These are phyloP conservation scores for Corynespora cassiicola DNA, from an alignment of 2,329 filamentous ascomycete species.

Conservation along the genomic window DNA sequence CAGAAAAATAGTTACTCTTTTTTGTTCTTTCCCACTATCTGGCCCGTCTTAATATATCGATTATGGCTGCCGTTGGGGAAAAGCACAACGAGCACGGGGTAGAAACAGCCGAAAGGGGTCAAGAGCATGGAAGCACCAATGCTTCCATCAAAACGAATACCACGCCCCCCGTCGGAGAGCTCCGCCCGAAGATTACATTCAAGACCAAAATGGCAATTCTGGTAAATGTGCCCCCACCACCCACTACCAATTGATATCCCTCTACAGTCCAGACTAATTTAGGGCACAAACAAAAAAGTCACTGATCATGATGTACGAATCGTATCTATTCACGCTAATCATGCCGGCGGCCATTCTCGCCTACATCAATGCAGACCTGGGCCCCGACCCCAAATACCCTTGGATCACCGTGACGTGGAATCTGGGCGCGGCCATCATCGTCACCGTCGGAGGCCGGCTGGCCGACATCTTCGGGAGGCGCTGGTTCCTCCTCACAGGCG, in stretches of 20 bases:
- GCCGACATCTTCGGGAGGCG: slow-evolving; percentile 30
- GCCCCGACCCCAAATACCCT: slow-evolving; percentile 40
- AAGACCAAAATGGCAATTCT: slow-evolving; percentile 21
- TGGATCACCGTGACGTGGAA: slow-evolving; percentile 43
- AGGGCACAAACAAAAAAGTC: slow-evolving; percentile 16
- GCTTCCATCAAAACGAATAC: not conserved
- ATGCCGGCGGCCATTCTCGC: slow-evolving; percentile 42
- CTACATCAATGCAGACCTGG: slow-evolving; percentile 44
- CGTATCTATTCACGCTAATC: slow-evolving; percentile 45
- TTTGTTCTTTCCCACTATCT: too few species aligned
- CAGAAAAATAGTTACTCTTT: too few species aligned
- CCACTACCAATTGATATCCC: not conserved
- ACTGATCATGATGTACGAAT: slow-evolving; percentile 17
- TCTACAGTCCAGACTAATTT: too few species aligned
- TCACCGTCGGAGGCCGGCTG: slow-evolving; percentile 39
- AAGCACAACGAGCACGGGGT: slow-evolving; percentile 2
- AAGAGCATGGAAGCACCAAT: slow-evolving; percentile 3
- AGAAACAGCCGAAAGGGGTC: slow-evolving; percentile 3
- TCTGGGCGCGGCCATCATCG: slow-evolving; percentile 42
- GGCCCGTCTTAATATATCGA: too few species aligned
- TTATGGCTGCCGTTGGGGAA: slow-evolving; percentile 1
- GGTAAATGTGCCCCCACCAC: slow-evolving; percentile 3
- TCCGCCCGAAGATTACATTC: slow-evolving; percentile 12
- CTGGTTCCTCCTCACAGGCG: slow-evolving; percentile 44
- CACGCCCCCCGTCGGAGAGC: slow-evolving; percentile 1